Base-by-base conservation (phyloP, 441 rosid species). In the Pelargonium fulgidum region DNA sequence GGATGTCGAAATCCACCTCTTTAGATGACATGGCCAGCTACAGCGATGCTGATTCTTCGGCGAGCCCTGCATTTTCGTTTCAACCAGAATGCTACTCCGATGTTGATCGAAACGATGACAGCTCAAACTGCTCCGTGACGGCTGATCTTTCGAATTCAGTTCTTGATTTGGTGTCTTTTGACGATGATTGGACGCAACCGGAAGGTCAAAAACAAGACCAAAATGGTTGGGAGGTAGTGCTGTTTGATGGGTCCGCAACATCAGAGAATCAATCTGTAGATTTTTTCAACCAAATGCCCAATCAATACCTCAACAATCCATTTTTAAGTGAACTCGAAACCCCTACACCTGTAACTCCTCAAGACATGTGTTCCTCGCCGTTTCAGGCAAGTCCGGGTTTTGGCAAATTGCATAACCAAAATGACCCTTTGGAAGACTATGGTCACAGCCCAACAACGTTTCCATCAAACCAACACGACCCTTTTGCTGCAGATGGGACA, bases 221-320 rank as follows among this genome's bases (percentile, higher is more conserved):
- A 71, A 74, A 50, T 20, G 56, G 79, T 16, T 89, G 95, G 96
- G 90, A 86, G 76, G 75, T 81, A 69, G 91, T 75, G 64, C 52
- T 86, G 44, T 54, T 54, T 16, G 62, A 54, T 54, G 62, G 7
- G n/a, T 17, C 24, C 7, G 6, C n/a, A 3, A 2, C 62, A 13
- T n/a, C 22, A 13, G 20, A n/a, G 7, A 2, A 14, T 3, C 20
- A 2, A n/a, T 4, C 19, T 3, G 0, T 17, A 3, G 24, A 54
- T 14, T 3, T 54, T n/a, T 4, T n/a, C 3, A 54, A 22, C n/a
- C 20, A 17, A n/a, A 17, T 7, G 20, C 62, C 62, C 12, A 68
- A 70, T 36, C 64, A 70, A 4, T 70, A 69, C 50, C 79, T 70
- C 62, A 85, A 82, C 74, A 93, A 93, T 76, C 97, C 98, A 7